Conservation (phyloP, 306 rosid genomes). For the Malus orientalis region DNA sequence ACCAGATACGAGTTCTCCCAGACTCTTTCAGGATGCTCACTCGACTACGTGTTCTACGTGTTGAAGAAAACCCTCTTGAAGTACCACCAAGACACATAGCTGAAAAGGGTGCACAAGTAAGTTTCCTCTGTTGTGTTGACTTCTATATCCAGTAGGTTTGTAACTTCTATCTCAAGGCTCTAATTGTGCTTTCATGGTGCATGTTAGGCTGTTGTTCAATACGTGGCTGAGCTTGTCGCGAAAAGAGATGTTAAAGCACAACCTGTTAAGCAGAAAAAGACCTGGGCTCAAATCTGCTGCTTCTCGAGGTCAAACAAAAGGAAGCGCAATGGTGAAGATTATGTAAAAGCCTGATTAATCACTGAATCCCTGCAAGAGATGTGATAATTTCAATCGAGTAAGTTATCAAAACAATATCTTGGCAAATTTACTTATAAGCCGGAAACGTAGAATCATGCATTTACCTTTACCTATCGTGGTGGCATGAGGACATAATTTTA, state of each 20-base stretch:
- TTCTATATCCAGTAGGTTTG: constrained; percentile 6
- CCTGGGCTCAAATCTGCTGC: constrained; percentile 74
- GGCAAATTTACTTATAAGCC: not conserved
- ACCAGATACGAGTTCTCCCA: constrained; percentile 74
- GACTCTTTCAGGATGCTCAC: constrained; percentile 69
- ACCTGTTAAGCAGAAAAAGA: constrained; percentile 55
- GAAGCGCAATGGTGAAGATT: constrained; percentile 48
- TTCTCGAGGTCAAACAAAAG: constrained; percentile 67
- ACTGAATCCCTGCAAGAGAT: constrained; percentile 9
- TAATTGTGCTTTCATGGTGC: constrained; percentile 17
- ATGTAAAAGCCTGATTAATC: constrained; percentile 43
- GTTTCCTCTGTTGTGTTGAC: not conserved
- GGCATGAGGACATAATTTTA: not conserved
- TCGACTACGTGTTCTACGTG: constrained; percentile 51
- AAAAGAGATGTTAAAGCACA: constrained; percentile 48
- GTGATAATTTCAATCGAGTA: constrained; percentile 28
- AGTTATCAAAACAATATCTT: constrained; percentile 13
- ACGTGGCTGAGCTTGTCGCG: constrained; percentile 59
- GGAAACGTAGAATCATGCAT: not conserved
- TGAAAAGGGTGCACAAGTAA: constrained; percentile 81
- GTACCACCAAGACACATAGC: constrained; percentile 74
- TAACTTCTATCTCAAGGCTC: not conserved
- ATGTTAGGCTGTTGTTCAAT: constrained; percentile 83
- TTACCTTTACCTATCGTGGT: not conserved
- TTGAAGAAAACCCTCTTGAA: constrained; percentile 84